Evolutionary conservation across 352 stramenopile genomes (phyloP).

Genomic region (Pythium angustatum): DNA sequence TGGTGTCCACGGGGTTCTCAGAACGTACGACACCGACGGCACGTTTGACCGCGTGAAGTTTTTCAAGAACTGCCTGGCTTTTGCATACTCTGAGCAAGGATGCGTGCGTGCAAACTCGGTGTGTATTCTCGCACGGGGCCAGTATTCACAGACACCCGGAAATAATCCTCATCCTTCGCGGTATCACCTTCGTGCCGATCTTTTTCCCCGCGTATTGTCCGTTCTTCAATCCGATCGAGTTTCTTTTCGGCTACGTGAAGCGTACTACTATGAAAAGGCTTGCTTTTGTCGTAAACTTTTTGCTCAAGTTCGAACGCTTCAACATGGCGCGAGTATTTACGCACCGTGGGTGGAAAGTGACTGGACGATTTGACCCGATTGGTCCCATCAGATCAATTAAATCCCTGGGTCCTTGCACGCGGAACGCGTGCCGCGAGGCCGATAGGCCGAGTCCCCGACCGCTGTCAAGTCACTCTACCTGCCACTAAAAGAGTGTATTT

Average conservation of each 20-base stretch:
- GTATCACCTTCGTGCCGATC: too few species aligned
- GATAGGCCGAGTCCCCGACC: too few species aligned
- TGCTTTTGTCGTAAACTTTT: background rate
- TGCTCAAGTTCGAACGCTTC: background rate
- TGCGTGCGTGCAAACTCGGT: constrained; percentile 30
- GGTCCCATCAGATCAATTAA: background rate
- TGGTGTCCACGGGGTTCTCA: constrained; percentile 26
- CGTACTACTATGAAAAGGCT: background rate
- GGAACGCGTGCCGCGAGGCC: too few species aligned
- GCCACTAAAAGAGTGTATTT: too few species aligned
- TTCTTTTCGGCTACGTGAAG: constrained; percentile 36
- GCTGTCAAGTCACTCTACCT: too few species aligned
- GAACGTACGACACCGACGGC: constrained; percentile 30
- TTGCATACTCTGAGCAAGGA: constrained; percentile 11
- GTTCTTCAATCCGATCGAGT: constrained; percentile 18
- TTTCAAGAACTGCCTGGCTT: constrained; percentile 24
- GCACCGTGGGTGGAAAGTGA: background rate
- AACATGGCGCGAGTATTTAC: background rate
- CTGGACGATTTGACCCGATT: background rate
- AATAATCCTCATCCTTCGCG: too few species aligned
- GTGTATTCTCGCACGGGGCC: constrained; percentile 39
- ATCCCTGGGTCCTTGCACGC: too few species aligned
- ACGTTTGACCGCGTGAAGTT: constrained; percentile 37
- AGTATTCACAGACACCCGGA: too few species aligned
- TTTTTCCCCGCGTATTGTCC: too few species aligned